phyloP scores from a whole-genome alignment of 345 rosid genomes.

The Hibiscus mutabilis region DNA sequence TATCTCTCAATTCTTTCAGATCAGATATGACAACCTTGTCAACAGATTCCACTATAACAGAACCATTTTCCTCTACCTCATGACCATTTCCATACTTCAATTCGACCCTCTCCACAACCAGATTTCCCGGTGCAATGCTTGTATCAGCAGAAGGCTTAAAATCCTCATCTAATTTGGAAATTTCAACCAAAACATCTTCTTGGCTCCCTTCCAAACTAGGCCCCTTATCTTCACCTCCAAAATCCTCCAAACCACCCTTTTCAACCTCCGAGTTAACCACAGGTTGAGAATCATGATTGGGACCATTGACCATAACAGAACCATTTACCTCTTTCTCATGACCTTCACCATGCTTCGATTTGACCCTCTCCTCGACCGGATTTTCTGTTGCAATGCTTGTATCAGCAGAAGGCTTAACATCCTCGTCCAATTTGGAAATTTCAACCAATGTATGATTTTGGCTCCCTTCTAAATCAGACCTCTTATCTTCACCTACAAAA shows the following conservation, averaged over 20 bases:
- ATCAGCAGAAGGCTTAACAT: slow-evolving; percentile 9
- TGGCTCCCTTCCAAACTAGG: slow-evolving; percentile 10
- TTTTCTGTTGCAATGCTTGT: slow-evolving; percentile 11
- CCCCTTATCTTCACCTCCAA: slow-evolving; percentile 9
- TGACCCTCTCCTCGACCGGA: background rate
- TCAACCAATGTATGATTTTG: slow-evolving; percentile 12
- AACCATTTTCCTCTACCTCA: slow-evolving; percentile 4
- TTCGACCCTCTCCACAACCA: slow-evolving; percentile 2
- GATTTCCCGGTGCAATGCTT: slow-evolving; percentile 10
- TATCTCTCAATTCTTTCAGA: slow-evolving; percentile 5
- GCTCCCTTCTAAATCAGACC: slow-evolving; percentile 5
- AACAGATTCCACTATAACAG: background rate
- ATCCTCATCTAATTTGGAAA: slow-evolving; percentile 12
- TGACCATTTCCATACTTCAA: slow-evolving; percentile 11
- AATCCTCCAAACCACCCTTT: slow-evolving; percentile 9
- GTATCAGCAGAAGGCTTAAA: slow-evolving; percentile 12
- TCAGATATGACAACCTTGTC: background rate
- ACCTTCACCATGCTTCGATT: background rate
- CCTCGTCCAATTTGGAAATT: slow-evolving; percentile 12
- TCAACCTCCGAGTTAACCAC: background rate
- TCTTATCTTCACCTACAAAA: slow-evolving; percentile 10
- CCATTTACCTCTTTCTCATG: background rate
- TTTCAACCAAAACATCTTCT: slow-evolving; percentile 8
- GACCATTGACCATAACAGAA: background rate
- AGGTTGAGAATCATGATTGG: background rate